Evolutionary conservation across 176 grass and related monocot species (phyloP).

Genomic region (Rhynchospora tenuis): DNA sequence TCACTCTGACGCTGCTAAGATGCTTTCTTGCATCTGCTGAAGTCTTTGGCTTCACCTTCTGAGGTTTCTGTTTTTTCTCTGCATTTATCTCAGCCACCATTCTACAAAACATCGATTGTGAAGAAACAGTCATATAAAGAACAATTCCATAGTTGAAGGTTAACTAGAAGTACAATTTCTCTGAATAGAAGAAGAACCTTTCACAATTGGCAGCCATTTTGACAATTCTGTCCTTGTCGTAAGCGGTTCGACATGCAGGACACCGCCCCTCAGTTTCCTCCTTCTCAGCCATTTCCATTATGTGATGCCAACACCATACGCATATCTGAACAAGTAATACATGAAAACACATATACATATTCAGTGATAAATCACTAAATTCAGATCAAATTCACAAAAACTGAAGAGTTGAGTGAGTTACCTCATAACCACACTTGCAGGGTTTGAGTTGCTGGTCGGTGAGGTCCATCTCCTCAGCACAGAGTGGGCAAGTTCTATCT

Average conservation of each 20-base stretch:
- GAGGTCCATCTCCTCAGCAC: conserved; percentile 95
- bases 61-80: conserved; percentile 86
- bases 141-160: background rate
- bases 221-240: conserved; percentile 95
- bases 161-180: background rate
- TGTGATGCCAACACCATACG: conserved; percentile 99
- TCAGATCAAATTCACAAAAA: background rate
- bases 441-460: conserved; percentile 95
- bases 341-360: background rate
- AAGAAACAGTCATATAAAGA: background rate
- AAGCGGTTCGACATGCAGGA: conserved; percentile 71
- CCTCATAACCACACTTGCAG: conserved; percentile 97
- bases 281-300: conserved; percentile 96
- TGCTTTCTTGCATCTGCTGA: conserved; percentile 85
- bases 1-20: conserved; percentile 81
- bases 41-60: conserved; percentile 60
- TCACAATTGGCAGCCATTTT: conserved; percentile 80
- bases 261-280: conserved; percentile 89
- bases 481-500: conserved; percentile 93
- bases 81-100: conserved; percentile 54
- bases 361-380: background rate
- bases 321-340: conserved; percentile 51
- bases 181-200: conserved; percentile 33
- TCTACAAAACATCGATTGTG: conserved; percentile 25
- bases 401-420: background rate